phyloP scores from a whole-genome alignment of 2,329 filamentous ascomycete species.

The Xylariomycetidae sp. region DNA sequence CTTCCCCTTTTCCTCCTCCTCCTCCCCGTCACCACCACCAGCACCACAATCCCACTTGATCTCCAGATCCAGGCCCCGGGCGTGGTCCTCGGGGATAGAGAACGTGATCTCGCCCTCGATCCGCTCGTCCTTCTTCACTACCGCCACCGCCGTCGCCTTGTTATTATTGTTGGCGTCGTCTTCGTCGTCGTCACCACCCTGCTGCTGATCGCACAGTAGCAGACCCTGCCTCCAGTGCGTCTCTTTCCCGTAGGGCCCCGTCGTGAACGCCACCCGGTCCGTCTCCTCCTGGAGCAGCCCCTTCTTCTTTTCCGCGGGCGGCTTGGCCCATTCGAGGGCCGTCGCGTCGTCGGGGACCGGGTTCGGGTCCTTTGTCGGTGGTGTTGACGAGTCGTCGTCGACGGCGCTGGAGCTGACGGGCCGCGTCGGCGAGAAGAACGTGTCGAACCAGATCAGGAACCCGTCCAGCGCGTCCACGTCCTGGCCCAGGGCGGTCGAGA shows the following conservation, averaged over 20 bases:
- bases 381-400: neutral
- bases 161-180: no score
- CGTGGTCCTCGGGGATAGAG: conserved; percentile 62
- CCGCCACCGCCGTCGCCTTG: conserved; percentile 40
- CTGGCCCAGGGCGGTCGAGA: conserved; percentile 55
- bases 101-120: conserved; percentile 68
- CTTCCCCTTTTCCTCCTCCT: neutral
- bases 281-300: no score
- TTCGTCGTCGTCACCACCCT: conserved; percentile 1
- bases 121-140: conserved; percentile 50
- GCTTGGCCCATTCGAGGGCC: conserved; percentile 54
- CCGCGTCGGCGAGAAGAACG: conserved; percentile 71
- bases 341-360: conserved; percentile 47
- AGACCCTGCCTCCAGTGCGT: conserved; percentile 93
- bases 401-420: conserved; percentile 27
- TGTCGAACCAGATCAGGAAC: conserved; percentile 91
- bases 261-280: conserved; percentile 79
- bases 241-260: conserved; percentile 67
- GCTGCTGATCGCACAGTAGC: conserved; percentile 58
- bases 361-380: conserved; percentile 30
- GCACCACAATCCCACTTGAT: conserved; percentile 54
- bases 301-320: conserved; percentile 33
- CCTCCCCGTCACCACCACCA: neutral
- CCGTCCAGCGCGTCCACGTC: conserved; percentile 73
- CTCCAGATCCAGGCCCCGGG: conserved; percentile 62